Conservation (phyloP, 2,329 filamentous ascomycete genomes). For the Aspergillus texensis region DNA sequence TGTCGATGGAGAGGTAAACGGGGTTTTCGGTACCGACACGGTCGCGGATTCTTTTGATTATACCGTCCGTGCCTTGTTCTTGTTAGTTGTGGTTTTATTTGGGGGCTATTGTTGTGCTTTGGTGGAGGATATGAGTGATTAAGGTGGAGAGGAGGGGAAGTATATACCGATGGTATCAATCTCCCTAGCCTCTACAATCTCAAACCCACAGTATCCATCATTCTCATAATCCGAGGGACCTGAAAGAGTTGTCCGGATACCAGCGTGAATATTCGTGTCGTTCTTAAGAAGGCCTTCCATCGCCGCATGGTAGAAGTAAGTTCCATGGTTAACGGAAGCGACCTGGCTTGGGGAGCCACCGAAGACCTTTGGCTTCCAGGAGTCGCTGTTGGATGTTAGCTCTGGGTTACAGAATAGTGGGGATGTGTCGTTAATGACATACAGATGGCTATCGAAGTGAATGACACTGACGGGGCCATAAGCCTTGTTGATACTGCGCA, state of each 20-base stretch:
- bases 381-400: slow-evolving; percentile 39
- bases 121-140: too few relatives aligned
- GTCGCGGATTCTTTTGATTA: slow-evolving; percentile 22
- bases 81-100: background rate
- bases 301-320: slow-evolving; percentile 31
- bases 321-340: slow-evolving; percentile 40
- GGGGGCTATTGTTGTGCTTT: too few relatives aligned
- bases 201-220: slow-evolving; percentile 24
- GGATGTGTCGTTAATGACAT: slow-evolving; percentile 16
- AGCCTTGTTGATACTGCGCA: slow-evolving; percentile 62
- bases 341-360: slow-evolving; percentile 76
- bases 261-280: slow-evolving; percentile 28
- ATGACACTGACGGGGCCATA: slow-evolving; percentile 70
- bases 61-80: slow-evolving; percentile 12
- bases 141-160: too few relatives aligned
- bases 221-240: slow-evolving; percentile 28
- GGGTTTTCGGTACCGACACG: slow-evolving; percentile 23
- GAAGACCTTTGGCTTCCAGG: slow-evolving; percentile 83
- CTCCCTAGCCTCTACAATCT: slow-evolving; percentile 27
- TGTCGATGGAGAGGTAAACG: slow-evolving; percentile 37
- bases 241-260: slow-evolving; percentile 28
- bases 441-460: slow-evolving; percentile 65
- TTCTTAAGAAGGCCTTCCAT: slow-evolving; percentile 28
- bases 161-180: slow-evolving; percentile 28
- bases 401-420: too few relatives aligned